Base-by-base conservation (phyloP, 805 yeast genomes). In the Metschnikowia aberdeeniae region DNA sequence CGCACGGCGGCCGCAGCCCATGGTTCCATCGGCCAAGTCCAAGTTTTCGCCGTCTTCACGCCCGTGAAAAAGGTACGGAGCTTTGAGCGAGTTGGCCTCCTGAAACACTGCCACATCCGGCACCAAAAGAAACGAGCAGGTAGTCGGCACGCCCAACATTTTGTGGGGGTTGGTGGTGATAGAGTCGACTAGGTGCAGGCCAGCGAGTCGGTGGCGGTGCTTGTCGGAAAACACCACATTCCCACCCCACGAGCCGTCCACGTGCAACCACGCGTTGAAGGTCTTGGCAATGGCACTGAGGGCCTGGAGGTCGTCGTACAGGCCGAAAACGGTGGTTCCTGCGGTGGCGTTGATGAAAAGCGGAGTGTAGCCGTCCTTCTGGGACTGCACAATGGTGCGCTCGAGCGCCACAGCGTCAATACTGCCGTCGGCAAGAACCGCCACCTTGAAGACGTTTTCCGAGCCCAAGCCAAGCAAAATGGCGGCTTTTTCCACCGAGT, bases 211-310 rank as follows among this genome's bases (percentile, higher is more conserved):
- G 45, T 62, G 38, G 34, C 58, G 62, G 44, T 80, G 77, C 9
- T 52, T 66, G 0, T 61, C 54, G 34, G 88, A 81, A 66, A 87
- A 88, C 0, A 86, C 73, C 8, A 84, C 82, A 55, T 88, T 88
- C 7, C 92, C 96, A 29, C 96, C 96, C 95, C 95, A 86, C 6
- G 93, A 85, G 1, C 93, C 96, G 64, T 87, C 96, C 34, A 87
- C 77, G 61, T 87, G 96, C 59, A 85, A 76, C 92, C 95, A 88
- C 6, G 80, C 42, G n/a, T 72, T 62, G 61, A 81, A 59, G 45
- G 70, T 69, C 44, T 76, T 67, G 12, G 89, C 80, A 2, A 87
- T 60, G 1, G 46, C 57, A 1, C 81, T 63, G 30, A 88, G 79
- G 34, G 74, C 76, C 22, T 58, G 70, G 54, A 87, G 73, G 17